Percentiles rank a stretch among this genome's conserved stretches.
Conservation (phyloP, 805 yeast genomes). For the Hemisphaericaspora nanyangensis region DNA sequence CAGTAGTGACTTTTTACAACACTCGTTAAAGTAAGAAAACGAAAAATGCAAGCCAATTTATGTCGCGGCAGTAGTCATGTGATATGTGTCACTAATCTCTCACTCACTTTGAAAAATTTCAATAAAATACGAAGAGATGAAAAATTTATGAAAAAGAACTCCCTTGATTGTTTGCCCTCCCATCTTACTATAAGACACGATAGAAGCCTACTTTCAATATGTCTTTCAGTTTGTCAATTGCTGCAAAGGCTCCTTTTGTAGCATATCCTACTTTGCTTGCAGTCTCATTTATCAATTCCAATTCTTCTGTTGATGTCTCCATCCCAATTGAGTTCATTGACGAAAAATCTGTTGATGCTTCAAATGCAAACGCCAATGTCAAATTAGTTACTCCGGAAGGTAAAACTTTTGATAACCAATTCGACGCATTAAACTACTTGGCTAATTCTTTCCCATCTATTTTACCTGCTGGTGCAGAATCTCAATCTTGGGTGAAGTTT, state of each 20-base stretch:
- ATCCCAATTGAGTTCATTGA: constrained; percentile 66
- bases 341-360: constrained; percentile 51
- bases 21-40: too few relatives aligned
- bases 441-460: constrained; percentile 51
- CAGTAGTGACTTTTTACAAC: too few relatives aligned
- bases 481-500: constrained; percentile 63
- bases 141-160: too few relatives aligned
- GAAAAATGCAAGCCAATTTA: too few relatives aligned
- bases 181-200: too few relatives aligned
- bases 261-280: constrained; percentile 80
- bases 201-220: too few relatives aligned
- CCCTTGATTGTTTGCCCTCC: too few relatives aligned
- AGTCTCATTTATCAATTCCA: constrained; percentile 63
- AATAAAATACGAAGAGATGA: too few relatives aligned
- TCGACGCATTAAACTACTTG: constrained; percentile 46
- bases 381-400: constrained; percentile 42
- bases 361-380: constrained; percentile 41
- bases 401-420: constrained; percentile 37
- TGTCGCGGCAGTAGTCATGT: too few relatives aligned
- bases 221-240: constrained; percentile 58
- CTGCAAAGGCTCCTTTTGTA: constrained; percentile 81
- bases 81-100: too few relatives aligned
- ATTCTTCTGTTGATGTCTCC: constrained; percentile 31
- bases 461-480: constrained; percentile 29
- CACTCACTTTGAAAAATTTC: too few relatives aligned